Percentiles rank a stretch among this genome's conserved stretches.
Evolutionary conservation across 176 grass and related monocot genomes (phyloP).

Genomic region (Chrysopogon serrulatus): DNA sequence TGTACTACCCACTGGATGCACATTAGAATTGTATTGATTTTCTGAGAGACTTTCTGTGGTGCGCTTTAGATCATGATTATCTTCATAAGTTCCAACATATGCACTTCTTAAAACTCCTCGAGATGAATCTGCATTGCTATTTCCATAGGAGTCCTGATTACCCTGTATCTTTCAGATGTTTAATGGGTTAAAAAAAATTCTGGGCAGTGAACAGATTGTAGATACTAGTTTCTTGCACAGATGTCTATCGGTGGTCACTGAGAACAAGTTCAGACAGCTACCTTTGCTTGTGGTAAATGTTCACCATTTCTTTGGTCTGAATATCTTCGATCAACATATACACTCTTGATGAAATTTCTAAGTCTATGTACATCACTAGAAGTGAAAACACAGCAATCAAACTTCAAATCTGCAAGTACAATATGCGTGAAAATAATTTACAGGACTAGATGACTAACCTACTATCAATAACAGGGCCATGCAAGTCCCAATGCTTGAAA

Average conservation of each 20-base stretch:
- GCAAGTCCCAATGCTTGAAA: slow-evolving; percentile 65
- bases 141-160: slow-evolving; percentile 33
- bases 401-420: slow-evolving; percentile 7
- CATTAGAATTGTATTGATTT: not conserved
- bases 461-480: slow-evolving; percentile 40
- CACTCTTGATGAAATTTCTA: slow-evolving; percentile 64
- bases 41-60: slow-evolving; percentile 8
- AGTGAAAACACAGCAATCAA: slow-evolving; percentile 11
- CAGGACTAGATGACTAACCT: slow-evolving; percentile 41
- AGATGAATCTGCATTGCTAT: slow-evolving; percentile 36
- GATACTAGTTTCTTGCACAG: not conserved
- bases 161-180: slow-evolving; percentile 25
- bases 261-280: slow-evolving; percentile 1
- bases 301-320: slow-evolving; percentile 34
- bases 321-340: slow-evolving; percentile 57
- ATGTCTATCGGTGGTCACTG: not conserved
- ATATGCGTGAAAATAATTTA: not conserved
- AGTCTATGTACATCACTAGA: slow-evolving; percentile 53
- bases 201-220: not conserved
- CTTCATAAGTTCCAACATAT: slow-evolving; percentile 8
- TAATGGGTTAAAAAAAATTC: not conserved
- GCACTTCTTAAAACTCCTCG: slow-evolving; percentile 27
- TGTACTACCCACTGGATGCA: slow-evolving; percentile 2
- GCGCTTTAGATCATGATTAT: not conserved
- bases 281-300: slow-evolving; percentile 40